phyloP scores from a whole-genome alignment of 306 rosid genomes.

The Rosa multiflora region DNA sequence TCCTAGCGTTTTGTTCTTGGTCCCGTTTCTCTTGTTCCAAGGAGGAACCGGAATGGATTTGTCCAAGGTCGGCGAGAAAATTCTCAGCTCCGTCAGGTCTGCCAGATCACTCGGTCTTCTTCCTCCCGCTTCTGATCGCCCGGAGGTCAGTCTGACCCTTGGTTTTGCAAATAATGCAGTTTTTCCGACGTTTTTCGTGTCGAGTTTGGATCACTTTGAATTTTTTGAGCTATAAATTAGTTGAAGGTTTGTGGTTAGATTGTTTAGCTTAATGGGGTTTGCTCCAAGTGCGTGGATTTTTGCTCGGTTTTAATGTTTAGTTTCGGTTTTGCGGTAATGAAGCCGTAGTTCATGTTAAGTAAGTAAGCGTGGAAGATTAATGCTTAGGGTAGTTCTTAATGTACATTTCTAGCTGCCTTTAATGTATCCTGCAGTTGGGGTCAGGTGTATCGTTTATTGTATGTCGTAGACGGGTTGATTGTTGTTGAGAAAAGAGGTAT shows the following conservation, averaged over 20 bases:
- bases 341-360: not conserved
- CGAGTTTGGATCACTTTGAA: not conserved
- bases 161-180: slow-evolving; percentile 1
- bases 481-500: not conserved
- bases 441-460: not conserved
- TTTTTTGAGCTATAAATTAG: not conserved
- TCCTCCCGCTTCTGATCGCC: slow-evolving; percentile 85
- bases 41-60: slow-evolving; percentile 93
- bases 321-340: not conserved
- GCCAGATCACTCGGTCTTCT: slow-evolving; percentile 94
- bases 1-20: slow-evolving; percentile 66
- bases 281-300: not conserved
- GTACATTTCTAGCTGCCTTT: not conserved
- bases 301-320: not conserved
- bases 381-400: not conserved
- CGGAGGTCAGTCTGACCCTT: slow-evolving; percentile 61
- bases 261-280: not conserved
- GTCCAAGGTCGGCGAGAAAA: slow-evolving; percentile 89
- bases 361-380: not conserved
- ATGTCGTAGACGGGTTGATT: not conserved
- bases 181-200: not conserved
- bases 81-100: slow-evolving; percentile 95
- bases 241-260: not conserved
- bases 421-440: not conserved
- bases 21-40: slow-evolving; percentile 81